Evolutionary conservation across 306 rosid species (phyloP).

Genomic region (Lathyrus sativus): DNA sequence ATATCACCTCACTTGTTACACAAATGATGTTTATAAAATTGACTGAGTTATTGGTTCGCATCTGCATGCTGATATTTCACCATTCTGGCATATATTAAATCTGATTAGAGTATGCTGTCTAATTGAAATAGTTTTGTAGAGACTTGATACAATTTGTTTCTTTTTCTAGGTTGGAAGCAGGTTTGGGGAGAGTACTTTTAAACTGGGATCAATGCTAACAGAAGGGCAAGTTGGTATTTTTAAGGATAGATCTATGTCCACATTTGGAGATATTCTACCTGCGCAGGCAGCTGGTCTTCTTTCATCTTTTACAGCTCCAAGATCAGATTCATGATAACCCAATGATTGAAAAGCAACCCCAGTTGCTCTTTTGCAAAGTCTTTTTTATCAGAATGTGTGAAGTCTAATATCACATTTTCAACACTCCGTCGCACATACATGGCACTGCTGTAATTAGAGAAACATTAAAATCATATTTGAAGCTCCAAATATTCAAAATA

Average conservation of each 20-base stretch:
- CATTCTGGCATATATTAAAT: conserved; percentile 8
- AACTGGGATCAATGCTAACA: conserved; percentile 84
- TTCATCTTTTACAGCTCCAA: conserved; percentile 90
- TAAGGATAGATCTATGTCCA: conserved; percentile 94
- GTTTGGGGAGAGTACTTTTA: conserved; percentile 96
- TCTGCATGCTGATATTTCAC: conserved; percentile 21
- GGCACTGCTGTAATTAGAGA: conserved; percentile 22
- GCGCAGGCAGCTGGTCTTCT: conserved; percentile 99
- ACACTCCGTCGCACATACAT: conserved; percentile 4
- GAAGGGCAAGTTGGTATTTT: conserved; percentile 98
- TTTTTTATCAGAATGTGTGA: conserved; percentile 24
- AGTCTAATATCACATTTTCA: conserved; percentile 21
- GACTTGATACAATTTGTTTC: conserved; percentile 28
- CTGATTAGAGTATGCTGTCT: conserved; percentile 31
- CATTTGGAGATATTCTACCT: conserved; percentile 94
- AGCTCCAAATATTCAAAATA: conserved; percentile 35
- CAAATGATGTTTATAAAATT: conserved; percentile 15
- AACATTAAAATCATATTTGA: conserved; percentile 27
- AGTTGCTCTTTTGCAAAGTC: conserved; percentile 28
- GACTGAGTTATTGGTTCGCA: conserved; percentile 19
- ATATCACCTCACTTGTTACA: background rate
- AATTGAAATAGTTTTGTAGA: conserved; percentile 20
- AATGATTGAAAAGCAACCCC: conserved; percentile 26
- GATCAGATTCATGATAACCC: conserved; percentile 72
- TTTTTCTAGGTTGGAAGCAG: conserved; percentile 81